Percentiles rank a stretch among this genome's conserved stretches.
Evolutionary conservation across 2,329 filamentous ascomycete genomes (phyloP).

Genomic region (Colletotrichum tofieldiae): DNA sequence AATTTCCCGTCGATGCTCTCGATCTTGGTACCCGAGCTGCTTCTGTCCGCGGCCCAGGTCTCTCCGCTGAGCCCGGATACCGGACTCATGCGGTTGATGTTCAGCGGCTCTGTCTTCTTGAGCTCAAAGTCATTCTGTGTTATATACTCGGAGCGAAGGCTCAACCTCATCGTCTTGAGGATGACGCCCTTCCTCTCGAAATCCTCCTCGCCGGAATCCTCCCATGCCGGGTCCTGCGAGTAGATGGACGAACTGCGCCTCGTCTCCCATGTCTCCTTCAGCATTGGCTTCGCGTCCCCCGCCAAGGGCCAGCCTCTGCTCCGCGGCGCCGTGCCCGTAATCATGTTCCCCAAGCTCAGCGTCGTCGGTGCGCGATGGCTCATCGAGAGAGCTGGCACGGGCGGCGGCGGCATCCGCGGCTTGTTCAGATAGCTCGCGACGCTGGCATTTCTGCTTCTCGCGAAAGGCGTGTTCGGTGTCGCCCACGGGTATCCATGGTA

Average conservation of each 20-base stretch:
- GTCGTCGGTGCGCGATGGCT: constrained; percentile 48
- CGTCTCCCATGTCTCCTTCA: constrained; percentile 27
- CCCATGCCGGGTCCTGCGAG: constrained; percentile 22
- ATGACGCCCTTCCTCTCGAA: constrained; percentile 34
- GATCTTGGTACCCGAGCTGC: not conserved
- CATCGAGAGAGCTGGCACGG: constrained; percentile 40
- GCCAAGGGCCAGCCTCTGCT: constrained; percentile 43
- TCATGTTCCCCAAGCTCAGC: constrained; percentile 49
- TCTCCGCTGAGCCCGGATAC: constrained; percentile 46
- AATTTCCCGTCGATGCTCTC: constrained; percentile 1
- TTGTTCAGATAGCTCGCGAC: constrained; percentile 39
- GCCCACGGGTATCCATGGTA: constrained; percentile 53
- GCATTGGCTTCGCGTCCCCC: constrained; percentile 30
- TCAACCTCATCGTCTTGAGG: constrained; percentile 33
- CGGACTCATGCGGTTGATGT: constrained; percentile 47
- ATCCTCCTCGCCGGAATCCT: constrained; percentile 8
- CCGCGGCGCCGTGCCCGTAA: constrained; percentile 46
- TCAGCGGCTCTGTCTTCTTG: constrained; percentile 50
- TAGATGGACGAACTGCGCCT: constrained; percentile 38
- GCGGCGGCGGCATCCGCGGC: constrained; percentile 36
- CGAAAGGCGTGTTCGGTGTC: constrained; percentile 39
- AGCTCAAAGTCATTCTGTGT: constrained; percentile 53
- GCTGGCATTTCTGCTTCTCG: constrained; percentile 46
- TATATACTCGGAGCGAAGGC: constrained; percentile 6
- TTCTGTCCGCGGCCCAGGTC: constrained; percentile 27